Conservation (phyloP, 2,329 filamentous ascomycete species). For the Xylariaceae sp. region DNA sequence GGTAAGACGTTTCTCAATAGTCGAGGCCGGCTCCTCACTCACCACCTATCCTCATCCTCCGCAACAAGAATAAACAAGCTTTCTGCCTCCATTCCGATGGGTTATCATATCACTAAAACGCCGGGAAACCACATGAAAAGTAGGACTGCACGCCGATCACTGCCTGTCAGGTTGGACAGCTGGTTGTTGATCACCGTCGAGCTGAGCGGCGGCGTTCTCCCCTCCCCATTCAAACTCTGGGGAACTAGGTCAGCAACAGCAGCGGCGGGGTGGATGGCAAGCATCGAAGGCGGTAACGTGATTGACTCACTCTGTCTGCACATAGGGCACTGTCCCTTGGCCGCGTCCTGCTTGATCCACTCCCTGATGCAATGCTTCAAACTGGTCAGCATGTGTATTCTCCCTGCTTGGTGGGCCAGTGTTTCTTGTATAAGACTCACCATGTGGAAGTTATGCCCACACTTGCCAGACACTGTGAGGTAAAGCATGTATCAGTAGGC, state of each 20-base stretch:
- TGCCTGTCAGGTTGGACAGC: conserved; percentile 9
- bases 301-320: conserved; percentile 75
- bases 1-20: no score
- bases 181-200: conserved; percentile 16
- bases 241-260: conserved; percentile 3
- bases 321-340: conserved; percentile 95
- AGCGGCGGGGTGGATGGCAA: neutral
- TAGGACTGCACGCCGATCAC: neutral
- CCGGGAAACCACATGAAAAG: no score
- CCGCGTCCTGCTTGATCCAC: conserved; percentile 93
- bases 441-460: conserved; percentile 97
- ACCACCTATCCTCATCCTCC: no score
- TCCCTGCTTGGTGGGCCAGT: no score
- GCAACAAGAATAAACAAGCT: no score
- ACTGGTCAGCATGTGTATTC: conserved; percentile 11
- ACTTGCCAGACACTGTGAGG: conserved; percentile 80
- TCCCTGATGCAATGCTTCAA: conserved; percentile 85
- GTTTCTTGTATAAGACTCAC: conserved; percentile 41
- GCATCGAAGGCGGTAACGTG: neutral
- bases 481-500: neutral
- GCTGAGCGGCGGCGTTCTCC: conserved; percentile 11
- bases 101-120: no score
- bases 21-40: no score
- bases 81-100: no score
- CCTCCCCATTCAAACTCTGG: conserved; percentile 30